Evolutionary conservation across 2,329 filamentous ascomycete genomes (phyloP).

Genomic region (Amylocarpus encephaloides): DNA sequence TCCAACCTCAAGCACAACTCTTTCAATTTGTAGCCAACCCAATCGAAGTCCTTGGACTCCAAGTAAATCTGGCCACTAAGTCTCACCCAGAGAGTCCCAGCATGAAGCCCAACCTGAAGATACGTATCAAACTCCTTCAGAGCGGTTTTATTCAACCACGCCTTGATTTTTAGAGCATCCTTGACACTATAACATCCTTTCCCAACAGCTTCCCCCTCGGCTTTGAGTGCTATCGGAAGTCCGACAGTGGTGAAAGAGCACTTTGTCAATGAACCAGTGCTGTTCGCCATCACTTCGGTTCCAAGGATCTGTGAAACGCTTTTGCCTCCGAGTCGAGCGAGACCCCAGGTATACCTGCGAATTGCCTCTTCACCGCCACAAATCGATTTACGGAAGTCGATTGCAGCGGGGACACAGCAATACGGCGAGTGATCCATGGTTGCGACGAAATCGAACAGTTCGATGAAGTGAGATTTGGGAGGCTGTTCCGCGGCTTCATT

Average conservation of each 20-base stretch:
- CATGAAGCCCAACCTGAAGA: slow-evolving; percentile 48
- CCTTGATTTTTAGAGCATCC: slow-evolving; percentile 52
- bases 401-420: slow-evolving; percentile 63
- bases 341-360: slow-evolving; percentile 51
- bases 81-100: slow-evolving; percentile 58
- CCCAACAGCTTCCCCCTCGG: slow-evolving; percentile 15
- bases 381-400: slow-evolving; percentile 62
- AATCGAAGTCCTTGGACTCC: slow-evolving; percentile 70
- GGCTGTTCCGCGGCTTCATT: slow-evolving; percentile 27
- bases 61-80: slow-evolving; percentile 79
- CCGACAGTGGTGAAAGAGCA: slow-evolving; percentile 69
- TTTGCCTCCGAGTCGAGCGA: slow-evolving; percentile 59
- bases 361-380: slow-evolving; percentile 70
- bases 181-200: slow-evolving; percentile 28
- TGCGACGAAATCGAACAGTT: slow-evolving; percentile 69
- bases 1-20: slow-evolving; percentile 46
- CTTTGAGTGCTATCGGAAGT: slow-evolving; percentile 49
- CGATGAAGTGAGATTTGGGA: slow-evolving; percentile 50
- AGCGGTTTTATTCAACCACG: slow-evolving; percentile 35
- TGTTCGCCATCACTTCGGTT: slow-evolving; percentile 66
- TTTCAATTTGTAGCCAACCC: slow-evolving; percentile 42
- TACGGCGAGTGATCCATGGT: slow-evolving; percentile 69
- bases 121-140: slow-evolving; percentile 62
- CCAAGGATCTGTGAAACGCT: slow-evolving; percentile 55
- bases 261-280: slow-evolving; percentile 48